Conservation (phyloP, 192 early-diverging fungal species). For the Neocallimastix lanati region DNA sequence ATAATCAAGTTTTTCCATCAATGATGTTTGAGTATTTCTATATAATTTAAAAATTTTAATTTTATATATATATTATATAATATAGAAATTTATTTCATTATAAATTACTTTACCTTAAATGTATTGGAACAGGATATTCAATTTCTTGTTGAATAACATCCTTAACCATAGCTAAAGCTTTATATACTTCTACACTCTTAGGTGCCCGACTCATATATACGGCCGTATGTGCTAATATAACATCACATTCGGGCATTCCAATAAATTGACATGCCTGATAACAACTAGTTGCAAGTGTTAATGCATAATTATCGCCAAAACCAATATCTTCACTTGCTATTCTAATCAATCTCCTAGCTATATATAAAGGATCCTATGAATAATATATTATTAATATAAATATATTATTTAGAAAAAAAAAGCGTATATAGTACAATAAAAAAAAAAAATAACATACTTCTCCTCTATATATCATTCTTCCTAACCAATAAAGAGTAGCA, state of each 20-base stretch:
- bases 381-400: neutral
- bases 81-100: neutral
- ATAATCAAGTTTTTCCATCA: constrained; percentile 65
- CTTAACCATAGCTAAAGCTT: constrained; percentile 54
- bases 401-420: no score
- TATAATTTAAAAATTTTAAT: no score
- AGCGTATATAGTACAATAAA: no score
- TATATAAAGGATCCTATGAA: constrained; percentile 54
- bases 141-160: constrained; percentile 30
- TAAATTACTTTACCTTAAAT: constrained; percentile 21
- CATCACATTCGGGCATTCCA: constrained; percentile 86
- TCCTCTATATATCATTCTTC: constrained; percentile 70
- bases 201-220: constrained; percentile 57
- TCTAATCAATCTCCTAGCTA: constrained; percentile 58
- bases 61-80: neutral
- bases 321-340: constrained; percentile 81
- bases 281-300: constrained; percentile 53
- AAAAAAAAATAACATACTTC: constrained; percentile 15
- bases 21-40: constrained; percentile 1
- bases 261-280: constrained; percentile 72
- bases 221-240: constrained; percentile 58
- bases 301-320: constrained; percentile 55
- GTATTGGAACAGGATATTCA: constrained; percentile 66
- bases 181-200: constrained; percentile 67
- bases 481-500: constrained; percentile 54